These are phyloP conservation scores for Irpex sp. DNA, from an alignment of 1,284 basidiomycete species.

Conservation along the genomic window DNA sequence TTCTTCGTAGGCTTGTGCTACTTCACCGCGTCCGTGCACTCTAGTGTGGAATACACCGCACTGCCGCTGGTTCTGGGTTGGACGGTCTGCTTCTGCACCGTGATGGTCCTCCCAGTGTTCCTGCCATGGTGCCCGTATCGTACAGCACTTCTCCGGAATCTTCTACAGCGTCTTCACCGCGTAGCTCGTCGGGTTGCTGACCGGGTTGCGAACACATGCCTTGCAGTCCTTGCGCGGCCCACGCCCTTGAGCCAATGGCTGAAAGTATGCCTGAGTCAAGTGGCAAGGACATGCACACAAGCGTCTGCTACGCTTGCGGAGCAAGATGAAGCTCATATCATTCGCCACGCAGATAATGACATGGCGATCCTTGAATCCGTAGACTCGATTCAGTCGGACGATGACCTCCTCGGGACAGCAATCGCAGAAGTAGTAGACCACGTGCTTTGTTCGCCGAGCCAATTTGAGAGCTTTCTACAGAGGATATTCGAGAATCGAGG, in stretches of 20 bases:
- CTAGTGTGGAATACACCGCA: not conserved
- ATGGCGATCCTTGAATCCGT: not conserved
- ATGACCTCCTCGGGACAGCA: not conserved
- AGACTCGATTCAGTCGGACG: not conserved
- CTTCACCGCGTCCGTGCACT: conserved; percentile 5
- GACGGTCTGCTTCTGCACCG: conserved; percentile 1
- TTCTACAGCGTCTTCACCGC: not conserved
- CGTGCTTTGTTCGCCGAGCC: not conserved
- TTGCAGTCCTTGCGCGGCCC: not conserved
- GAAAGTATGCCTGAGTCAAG: not conserved
- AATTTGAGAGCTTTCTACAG: not conserved
- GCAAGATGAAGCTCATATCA: not conserved
- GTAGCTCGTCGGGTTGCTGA: not conserved
- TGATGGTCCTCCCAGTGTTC: not conserved
- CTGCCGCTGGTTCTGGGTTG: not conserved
- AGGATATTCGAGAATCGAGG: not conserved
- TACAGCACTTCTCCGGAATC: not conserved
- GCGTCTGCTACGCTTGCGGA: not conserved
- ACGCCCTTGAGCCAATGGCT: not conserved
- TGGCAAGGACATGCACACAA: not conserved
- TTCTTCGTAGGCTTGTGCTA: conserved; percentile 12
- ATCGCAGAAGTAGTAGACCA: not conserved
- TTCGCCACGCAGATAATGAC: not conserved
- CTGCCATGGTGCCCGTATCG: conserved; percentile 6
- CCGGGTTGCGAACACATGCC: not conserved